Percentiles rank a stretch among this genome's conserved stretches.
Evolutionary conservation across 2,329 filamentous ascomycete species (phyloP).

Genomic region (Xylaria sp.): DNA sequence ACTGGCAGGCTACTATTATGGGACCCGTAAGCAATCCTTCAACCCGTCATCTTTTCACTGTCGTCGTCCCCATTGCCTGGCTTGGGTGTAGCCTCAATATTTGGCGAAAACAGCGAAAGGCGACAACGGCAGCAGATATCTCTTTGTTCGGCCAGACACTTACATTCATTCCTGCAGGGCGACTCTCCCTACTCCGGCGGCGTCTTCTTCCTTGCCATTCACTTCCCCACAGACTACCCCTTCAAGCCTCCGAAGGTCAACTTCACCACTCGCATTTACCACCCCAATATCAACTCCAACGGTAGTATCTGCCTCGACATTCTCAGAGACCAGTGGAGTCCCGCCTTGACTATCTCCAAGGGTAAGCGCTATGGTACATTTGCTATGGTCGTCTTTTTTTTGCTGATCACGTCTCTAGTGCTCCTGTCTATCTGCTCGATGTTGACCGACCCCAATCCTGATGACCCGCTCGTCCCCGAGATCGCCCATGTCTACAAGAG

Average conservation of each 20-base stretch:
- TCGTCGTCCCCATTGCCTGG: background rate
- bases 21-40: conserved; percentile 72
- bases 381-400: background rate
- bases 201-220: conserved; percentile 97
- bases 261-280: conserved; percentile 99
- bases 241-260: conserved; percentile 99
- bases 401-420: conserved; percentile 48
- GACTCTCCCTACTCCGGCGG: conserved; percentile 97
- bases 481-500: conserved; percentile 99
- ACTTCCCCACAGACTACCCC: conserved; percentile 99
- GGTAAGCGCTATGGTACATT: conserved; percentile 48
- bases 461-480: conserved; percentile 96
- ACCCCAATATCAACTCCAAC: conserved; percentile 99
- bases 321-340: conserved; percentile 97
- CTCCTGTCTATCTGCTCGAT: conserved; percentile 99
- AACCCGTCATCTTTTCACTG: conserved; percentile 20
- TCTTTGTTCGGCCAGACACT: background rate
- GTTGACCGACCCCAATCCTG: conserved; percentile 98
- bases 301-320: conserved; percentile 99
- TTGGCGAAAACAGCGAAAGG: background rate
- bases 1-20: conserved; percentile 99
- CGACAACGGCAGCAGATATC: background rate
- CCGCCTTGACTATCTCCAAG: conserved; percentile 96
- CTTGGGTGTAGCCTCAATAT: background rate
- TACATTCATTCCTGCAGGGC: conserved; percentile 47